Base-by-base conservation (phyloP, 2,329 filamentous ascomycete species). In the Cladobotryum protrusum region DNA sequence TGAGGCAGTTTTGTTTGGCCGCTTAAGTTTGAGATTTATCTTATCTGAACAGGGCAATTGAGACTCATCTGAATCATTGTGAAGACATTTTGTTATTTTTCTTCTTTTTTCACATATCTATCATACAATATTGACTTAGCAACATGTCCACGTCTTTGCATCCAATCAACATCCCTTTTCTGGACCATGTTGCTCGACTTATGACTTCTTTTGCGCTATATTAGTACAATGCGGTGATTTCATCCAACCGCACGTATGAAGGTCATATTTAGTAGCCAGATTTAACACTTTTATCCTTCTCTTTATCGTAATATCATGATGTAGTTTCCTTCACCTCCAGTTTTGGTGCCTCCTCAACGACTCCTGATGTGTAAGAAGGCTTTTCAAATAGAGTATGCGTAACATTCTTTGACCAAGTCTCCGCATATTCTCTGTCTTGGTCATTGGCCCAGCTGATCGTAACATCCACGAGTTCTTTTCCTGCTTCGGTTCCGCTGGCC, bases 361-460 rank as follows among this genome's bases (percentile, higher is more conserved):
- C 43, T 32, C 50, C 50, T 4, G 43, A 17, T 14, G 18, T 24
- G 45, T 52, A 52, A 15, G 57, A 50, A 4, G 62, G 58, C 33
- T 59, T 54, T 48, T 62, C 62, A 20, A 76, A 61, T 32, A 73
- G 54, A 9, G 68, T 62, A 56, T 82, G 79, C n/a, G 62, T 66
- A 55, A 82, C 78, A 49, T 82, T 82, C 7, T 57, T 53, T 7
- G 78, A 63, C 79, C 79, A 82, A 15, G 61, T 52, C 56, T 64
- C 53, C 0, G 78, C 79, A 52, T 70, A 74, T 32, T 70, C 63
- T 51, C 63, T 68, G 54, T 81, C 76, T 50, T 66, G 59, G 47
- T 72, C 67, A 55, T 79, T 70, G 18, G 66, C 62, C 79, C 79
- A 82, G 63, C 67, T 77, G 33, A 82, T 67, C 5, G 69, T 75